phyloP scores from a whole-genome alignment of 148 eudicot genomes.

The Rhododendron vialii region DNA sequence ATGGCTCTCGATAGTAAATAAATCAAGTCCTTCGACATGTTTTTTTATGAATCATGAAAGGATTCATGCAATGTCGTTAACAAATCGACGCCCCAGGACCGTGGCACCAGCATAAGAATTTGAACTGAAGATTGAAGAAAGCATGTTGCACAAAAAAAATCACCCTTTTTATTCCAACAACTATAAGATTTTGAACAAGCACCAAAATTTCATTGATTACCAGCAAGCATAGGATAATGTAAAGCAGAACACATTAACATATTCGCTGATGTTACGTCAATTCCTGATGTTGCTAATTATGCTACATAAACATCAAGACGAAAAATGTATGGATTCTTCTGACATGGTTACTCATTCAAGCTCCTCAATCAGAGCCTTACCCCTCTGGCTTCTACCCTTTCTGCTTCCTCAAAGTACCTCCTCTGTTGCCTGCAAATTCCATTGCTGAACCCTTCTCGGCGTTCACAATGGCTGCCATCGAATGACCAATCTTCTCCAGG shows the following conservation, averaged over 20 bases:
- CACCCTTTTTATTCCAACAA: no score
- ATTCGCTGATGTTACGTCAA: no score
- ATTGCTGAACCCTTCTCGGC: slow-evolving; percentile 55
- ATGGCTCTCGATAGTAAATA: background rate
- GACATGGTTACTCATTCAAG: slow-evolving; percentile 8
- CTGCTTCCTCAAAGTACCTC: slow-evolving; percentile 15
- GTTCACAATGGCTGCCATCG: slow-evolving; percentile 44
- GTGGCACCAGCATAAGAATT: background rate
- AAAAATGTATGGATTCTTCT: background rate
- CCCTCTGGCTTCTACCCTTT: slow-evolving; percentile 21
- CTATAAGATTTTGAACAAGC: no score
- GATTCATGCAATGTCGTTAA: background rate
- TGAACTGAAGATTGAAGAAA: background rate
- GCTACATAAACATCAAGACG: no score
- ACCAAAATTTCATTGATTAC: no score
- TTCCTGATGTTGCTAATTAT: no score
- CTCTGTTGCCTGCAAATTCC: slow-evolving; percentile 35
- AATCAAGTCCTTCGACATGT: background rate
- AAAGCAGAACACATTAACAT: no score
- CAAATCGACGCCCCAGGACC: background rate
- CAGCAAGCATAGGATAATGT: no score
- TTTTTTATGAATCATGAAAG: background rate
- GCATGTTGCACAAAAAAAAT: no score
- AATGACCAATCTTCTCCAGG: slow-evolving; percentile 54
- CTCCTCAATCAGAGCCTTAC: slow-evolving; percentile 60